These are phyloP conservation scores for Penicillium sp. DNA, from an alignment of 2,329 filamentous ascomycete genomes.

Conservation along the genomic window DNA sequence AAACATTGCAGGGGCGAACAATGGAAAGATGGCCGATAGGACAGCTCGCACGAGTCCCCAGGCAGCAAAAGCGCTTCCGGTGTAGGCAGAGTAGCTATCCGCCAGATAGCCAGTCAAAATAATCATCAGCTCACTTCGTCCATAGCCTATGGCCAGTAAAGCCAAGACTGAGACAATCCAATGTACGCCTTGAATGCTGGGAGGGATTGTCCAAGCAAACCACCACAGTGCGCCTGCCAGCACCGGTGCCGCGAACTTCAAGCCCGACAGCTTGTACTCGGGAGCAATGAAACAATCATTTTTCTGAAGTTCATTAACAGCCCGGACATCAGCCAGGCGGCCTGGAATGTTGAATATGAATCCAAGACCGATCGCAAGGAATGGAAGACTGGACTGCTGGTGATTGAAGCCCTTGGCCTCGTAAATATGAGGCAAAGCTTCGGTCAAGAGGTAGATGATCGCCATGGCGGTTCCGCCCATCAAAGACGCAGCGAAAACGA, in stretches of 20 bases:
- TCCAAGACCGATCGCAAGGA: slow-evolving; percentile 43
- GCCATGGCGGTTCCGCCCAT: slow-evolving; percentile 45
- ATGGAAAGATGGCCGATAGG: slow-evolving; percentile 11
- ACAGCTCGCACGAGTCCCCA: slow-evolving; percentile 9
- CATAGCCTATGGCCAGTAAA: background rate
- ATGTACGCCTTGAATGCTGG: background rate
- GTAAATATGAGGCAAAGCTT: slow-evolving; percentile 39
- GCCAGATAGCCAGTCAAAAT: slow-evolving; percentile 15
- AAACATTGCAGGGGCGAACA: slow-evolving; percentile 15
- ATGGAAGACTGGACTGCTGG: slow-evolving; percentile 39
- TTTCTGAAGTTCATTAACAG: background rate
- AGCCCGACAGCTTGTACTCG: background rate
- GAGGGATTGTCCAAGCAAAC: background rate
- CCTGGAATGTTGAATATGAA: slow-evolving; percentile 17
- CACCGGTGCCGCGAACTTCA: background rate
- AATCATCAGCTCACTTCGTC: background rate
- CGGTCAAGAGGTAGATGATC: slow-evolving; percentile 51
- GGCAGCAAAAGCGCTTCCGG: slow-evolving; percentile 15
- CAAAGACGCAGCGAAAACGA: slow-evolving; percentile 44
- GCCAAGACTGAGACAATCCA: background rate
- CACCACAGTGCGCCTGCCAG: background rate
- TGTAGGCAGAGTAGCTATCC: slow-evolving; percentile 20
- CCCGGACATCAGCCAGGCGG: background rate
- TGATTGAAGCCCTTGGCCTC: slow-evolving; percentile 33
- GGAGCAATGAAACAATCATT: background rate